Evolutionary conservation across 495 filamentous ascomycete genomes (phyloP), one percentile per base, ranked within the genome.

Genomic region (Annulohypoxylon maeteangense): DNA sequence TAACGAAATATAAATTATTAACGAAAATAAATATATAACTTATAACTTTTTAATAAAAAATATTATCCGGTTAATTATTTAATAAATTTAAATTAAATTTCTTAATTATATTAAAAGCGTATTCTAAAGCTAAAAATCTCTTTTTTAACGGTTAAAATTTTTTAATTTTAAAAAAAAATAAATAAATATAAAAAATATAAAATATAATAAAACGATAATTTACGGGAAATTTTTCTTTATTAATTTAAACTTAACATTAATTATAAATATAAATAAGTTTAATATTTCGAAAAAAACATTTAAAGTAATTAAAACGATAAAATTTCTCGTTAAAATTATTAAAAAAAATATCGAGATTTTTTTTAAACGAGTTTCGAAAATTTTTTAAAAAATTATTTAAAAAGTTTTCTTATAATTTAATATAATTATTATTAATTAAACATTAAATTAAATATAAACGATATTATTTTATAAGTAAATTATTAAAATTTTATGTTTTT

Each of bases 391-490:
- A 14, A 12, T 29, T 12, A 54, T 54, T 54, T 34, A 54, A 34
- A 54, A 54, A 54, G 5, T 1, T 8, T 34, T 54, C 16, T 18
- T 34, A 54, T 54, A 34, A 54, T 18, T 16, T 54, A 12, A 34
- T 16, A 29, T 0, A 11, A 27, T 12, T 51, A 7, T 54, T 32
- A 18, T 54, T 54, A 18, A 34, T 18, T 8, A 32, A 34, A 34
- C 18, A 32, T 54, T 54, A 54, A 1, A 34, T 54, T n/a, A 54
- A 18, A 34, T 32, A 54, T 34, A 54, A 54, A n/a, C n/a, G 29
- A 34, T 18, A 54, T 32, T 54, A 54, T 32, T 54, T 34, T 34
- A 54, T 34, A 54, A 54, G n/a, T 18, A 34, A 4, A 1, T 34
- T 54, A 54, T 54, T 32, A 18, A 18, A 7, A 54, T 54, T 34